Percentiles rank a stretch among this genome's conserved stretches.
Evolutionary conservation across 2,329 filamentous ascomycete genomes (phyloP).

Genomic region (Monilinia aucupariae): DNA sequence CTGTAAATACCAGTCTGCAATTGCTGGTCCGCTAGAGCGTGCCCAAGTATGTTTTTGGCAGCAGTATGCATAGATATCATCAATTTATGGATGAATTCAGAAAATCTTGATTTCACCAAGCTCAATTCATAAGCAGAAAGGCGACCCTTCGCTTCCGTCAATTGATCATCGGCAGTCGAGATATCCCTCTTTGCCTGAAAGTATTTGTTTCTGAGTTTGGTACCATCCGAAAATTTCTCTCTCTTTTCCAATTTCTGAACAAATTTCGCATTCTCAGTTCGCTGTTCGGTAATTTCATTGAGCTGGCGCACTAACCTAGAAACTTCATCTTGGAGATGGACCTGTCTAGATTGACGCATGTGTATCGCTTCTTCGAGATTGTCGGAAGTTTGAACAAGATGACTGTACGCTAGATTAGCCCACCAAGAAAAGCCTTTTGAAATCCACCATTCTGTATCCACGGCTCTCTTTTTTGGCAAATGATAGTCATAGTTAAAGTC

Average conservation of each 20-base stretch:
- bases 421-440: neutral
- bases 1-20: neutral
- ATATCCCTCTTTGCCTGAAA: neutral
- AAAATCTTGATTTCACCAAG: neutral
- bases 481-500: neutral
- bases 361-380: neutral
- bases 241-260: neutral
- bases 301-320: neutral
- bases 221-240: neutral
- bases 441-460: neutral
- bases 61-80: neutral
- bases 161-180: neutral
- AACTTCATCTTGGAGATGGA: neutral
- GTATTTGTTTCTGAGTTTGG: neutral
- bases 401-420: slow-evolving; percentile 1
- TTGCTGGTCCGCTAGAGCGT: neutral
- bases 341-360: neutral
- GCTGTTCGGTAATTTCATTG: neutral
- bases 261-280: neutral
- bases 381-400: neutral
- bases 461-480: neutral
- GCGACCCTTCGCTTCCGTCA: neutral
- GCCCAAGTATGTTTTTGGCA: neutral
- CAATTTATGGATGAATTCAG: neutral
- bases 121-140: neutral